Conservation (phyloP, 306 rosid genomes). For the Myrica gale region DNA sequence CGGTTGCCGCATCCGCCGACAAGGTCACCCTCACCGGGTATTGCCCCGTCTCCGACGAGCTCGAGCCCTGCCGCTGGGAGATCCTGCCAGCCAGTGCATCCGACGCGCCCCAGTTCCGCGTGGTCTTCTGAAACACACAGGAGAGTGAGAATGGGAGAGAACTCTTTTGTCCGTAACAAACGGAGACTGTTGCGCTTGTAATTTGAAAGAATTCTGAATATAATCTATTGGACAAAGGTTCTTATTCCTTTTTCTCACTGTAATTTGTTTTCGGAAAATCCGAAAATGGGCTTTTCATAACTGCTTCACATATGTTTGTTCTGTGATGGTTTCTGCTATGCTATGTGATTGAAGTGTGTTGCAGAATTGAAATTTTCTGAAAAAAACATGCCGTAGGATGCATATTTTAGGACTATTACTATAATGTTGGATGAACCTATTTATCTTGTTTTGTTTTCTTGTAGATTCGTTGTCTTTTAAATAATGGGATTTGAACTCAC, state of each 20-base stretch:
- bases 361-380: not conserved
- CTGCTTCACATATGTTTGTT: not conserved
- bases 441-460: not conserved
- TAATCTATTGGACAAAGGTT: not conserved
- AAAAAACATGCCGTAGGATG: not conserved
- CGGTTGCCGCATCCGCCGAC: constrained; percentile 66
- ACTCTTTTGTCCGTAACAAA: not conserved
- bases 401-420: not conserved
- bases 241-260: not conserved
- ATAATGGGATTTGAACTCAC: not conserved
- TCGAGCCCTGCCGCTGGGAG: constrained; percentile 99
- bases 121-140: constrained; percentile 49
- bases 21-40: constrained; percentile 84
- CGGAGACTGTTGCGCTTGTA: too few species aligned
- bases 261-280: not conserved
- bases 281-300: not conserved
- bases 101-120: constrained; percentile 90
- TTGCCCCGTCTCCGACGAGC: constrained; percentile 94
- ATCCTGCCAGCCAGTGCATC: constrained; percentile 67
- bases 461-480: not conserved
- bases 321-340: not conserved
- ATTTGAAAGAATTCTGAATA: not conserved
- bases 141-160: not conserved
- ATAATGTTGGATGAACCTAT: not conserved
- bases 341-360: not conserved